Evolutionary conservation across 1,284 basidiomycete species (phyloP).

Genomic region (Leccinum subspadiceum): DNA sequence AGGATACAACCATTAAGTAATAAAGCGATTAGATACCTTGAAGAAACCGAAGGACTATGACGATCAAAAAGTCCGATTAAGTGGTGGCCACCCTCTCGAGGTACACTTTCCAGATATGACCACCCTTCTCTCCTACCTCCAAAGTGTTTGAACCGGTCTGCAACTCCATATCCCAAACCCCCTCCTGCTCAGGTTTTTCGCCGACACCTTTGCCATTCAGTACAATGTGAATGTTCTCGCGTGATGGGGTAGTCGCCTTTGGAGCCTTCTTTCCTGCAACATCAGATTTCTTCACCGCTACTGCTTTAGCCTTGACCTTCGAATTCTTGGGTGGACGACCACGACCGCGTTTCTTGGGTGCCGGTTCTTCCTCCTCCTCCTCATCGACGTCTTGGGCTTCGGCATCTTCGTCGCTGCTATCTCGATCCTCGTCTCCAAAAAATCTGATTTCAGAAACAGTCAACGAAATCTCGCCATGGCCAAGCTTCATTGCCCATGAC

Average conservation of each 20-base stretch:
- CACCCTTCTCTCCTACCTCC: conserved; percentile 69
- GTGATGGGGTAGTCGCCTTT: conserved; percentile 36
- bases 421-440: conserved; percentile 45
- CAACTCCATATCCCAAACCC: conserved; percentile 56
- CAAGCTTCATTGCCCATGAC: conserved; percentile 63
- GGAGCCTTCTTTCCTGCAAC: conserved; percentile 33
- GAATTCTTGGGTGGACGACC: conserved; percentile 32
- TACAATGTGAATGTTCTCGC: conserved; percentile 50
- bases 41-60: conserved; percentile 9
- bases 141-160: conserved; percentile 53
- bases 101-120: conserved; percentile 65
- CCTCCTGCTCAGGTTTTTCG: conserved; percentile 39
- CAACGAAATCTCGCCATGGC: conserved; percentile 50
- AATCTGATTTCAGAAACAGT: conserved; percentile 53
- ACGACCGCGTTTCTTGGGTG: conserved; percentile 37
- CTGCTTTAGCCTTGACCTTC: conserved; percentile 35
- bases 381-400: conserved; percentile 34
- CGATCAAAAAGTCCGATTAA: conserved; percentile 14
- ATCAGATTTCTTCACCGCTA: conserved; percentile 25
- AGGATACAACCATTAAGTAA: conserved; percentile 34
- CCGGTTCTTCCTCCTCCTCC: conserved; percentile 42
- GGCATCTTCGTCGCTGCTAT: conserved; percentile 49
- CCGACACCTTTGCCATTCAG: conserved; percentile 47
- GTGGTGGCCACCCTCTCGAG: conserved; percentile 40
- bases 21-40: conserved; percentile 30